Conservation (phyloP, 208 protist species). For the Leishmania amazonensis region DNA sequence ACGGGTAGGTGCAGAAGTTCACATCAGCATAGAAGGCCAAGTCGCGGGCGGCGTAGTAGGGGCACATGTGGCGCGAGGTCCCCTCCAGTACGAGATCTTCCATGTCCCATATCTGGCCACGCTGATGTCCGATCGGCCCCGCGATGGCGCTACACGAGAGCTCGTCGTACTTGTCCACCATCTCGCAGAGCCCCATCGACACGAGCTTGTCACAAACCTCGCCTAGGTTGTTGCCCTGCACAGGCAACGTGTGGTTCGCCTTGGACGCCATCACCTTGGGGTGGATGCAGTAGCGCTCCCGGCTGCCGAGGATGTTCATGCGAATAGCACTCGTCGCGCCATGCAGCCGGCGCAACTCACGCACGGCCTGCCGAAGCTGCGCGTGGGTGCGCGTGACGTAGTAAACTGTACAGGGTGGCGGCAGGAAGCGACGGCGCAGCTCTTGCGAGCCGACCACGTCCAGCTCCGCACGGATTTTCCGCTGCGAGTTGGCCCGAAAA, state of each 20-base stretch:
- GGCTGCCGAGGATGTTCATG: constrained; percentile 94
- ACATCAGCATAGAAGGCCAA: constrained; percentile 88
- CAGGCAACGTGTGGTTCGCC: constrained; percentile 51
- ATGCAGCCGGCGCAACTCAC: constrained; percentile 90
- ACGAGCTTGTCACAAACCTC: constrained; percentile 86
- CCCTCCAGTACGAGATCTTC: constrained; percentile 93
- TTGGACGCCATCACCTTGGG: constrained; percentile 47
- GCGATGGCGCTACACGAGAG: constrained; percentile 60
- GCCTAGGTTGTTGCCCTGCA: constrained; percentile 82
- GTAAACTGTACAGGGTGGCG: constrained; percentile 88
- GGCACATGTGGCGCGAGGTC: constrained; percentile 73
- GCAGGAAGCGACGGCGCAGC: constrained; percentile 54
- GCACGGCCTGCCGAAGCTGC: constrained; percentile 95
- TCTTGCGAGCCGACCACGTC: constrained; percentile 45
- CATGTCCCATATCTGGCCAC: constrained; percentile 80
- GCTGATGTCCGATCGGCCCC: constrained; percentile 32
- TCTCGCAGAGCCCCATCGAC: constrained; percentile 66
- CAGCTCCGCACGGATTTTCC: constrained; percentile 53
- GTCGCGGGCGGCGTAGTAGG: constrained; percentile 94
- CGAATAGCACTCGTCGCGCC: constrained; percentile 40
- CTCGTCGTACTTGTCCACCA: constrained; percentile 54
- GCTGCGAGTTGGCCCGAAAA: constrained; percentile 40
- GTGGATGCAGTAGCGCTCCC: constrained; percentile 96
- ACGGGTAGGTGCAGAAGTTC: constrained; percentile 97
- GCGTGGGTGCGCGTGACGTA: constrained; percentile 97